Base-by-base conservation (phyloP, 148 eudicot genomes). In the Persicaria maculosa region DNA sequence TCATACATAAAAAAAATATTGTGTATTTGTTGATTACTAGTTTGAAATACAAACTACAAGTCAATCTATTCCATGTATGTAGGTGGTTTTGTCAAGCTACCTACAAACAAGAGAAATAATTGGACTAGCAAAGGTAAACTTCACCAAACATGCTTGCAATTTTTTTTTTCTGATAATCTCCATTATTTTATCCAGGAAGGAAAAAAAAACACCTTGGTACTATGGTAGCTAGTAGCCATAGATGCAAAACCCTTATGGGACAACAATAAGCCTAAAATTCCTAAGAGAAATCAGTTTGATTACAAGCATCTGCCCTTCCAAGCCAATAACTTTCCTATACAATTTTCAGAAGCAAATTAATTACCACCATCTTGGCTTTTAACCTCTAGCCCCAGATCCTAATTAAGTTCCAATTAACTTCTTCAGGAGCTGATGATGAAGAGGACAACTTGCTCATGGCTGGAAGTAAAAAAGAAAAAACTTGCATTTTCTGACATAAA, bases 221-320 rank as follows among this genome's bases (percentile, higher is more conserved):
- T 65, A 61, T 9, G 12, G 68, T 25, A 44, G n/a, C 55, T 61
- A 31, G 57, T 54, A 47, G 77, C 82, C 82, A 79, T 62, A 48
- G 72, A 74, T 79, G 74, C 68, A 74, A 78, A 77, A 71, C 53
- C 73, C 45, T 65, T 53, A 78, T 70, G 82, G 68, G 77, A 75
- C 11, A 55, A 57, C 25, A 59, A 59, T 62, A 73, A 70, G 10
- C 81, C 82, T 81, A 75, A 40, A 74, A 47, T 72, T 61, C 61
- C 54, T 58, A 72, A 57, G 72, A 73, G 68, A 78, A 59, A 76
- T 54, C 74, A 83, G 74, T 74, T 68, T 75, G 82, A 55, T 19
- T 7, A 2, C 58, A 43, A 47, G 40, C 40, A 31, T 31, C 40
- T 31, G 40, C 1, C 40, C 40, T 31, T 31, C 40, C 40, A 31